These are phyloP conservation scores for Mariannaea elegans DNA, from an alignment of 2,329 filamentous ascomycete genomes.

Conservation along the genomic window DNA sequence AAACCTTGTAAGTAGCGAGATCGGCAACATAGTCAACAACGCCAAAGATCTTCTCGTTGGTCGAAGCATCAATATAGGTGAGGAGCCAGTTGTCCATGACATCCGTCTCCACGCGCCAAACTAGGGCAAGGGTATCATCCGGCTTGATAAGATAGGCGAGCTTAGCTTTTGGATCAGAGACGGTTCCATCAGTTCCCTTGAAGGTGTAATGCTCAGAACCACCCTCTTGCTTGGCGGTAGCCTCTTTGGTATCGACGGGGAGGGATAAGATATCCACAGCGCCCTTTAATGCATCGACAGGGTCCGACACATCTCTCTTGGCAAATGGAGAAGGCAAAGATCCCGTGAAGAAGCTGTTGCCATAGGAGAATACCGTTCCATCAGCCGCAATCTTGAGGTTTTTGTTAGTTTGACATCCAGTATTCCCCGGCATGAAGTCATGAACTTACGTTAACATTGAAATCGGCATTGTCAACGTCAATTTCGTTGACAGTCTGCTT, in stretches of 20 bases:
- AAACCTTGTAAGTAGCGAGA: slow-evolving; percentile 62
- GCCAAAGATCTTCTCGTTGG: slow-evolving; percentile 57
- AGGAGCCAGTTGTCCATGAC: slow-evolving; percentile 66
- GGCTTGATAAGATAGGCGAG: slow-evolving; percentile 63
- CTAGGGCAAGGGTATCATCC: slow-evolving; percentile 57
- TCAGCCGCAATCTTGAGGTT: slow-evolving; percentile 53
- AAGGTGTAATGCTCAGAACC: slow-evolving; percentile 49
- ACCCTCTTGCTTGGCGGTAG: slow-evolving; percentile 39
- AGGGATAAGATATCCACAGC: slow-evolving; percentile 47
- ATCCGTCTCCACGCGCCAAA: slow-evolving; percentile 69
- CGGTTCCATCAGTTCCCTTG: slow-evolving; percentile 57
- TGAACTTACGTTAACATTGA: slow-evolving; percentile 66
- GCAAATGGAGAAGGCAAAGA: slow-evolving; percentile 50
- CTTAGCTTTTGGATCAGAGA: slow-evolving; percentile 62
- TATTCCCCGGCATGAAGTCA: rapidly evolving
- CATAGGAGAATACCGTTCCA: slow-evolving; percentile 66
- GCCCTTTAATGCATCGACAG: slow-evolving; percentile 54
- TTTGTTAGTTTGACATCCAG: background rate
- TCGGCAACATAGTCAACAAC: slow-evolving; percentile 67
- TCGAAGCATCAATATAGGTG: slow-evolving; percentile 63
- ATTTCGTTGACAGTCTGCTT: slow-evolving; percentile 66
- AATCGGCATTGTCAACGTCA: slow-evolving; percentile 68
- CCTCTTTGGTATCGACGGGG: slow-evolving; percentile 39
- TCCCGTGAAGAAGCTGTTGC: slow-evolving; percentile 58
- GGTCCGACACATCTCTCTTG: slow-evolving; percentile 53